A percentile compares a stretch with the other conserved stretches of the same genome.
These are phyloP conservation scores for Pseudogymnoascus sp. DNA, from an alignment of 2,329 filamentous ascomycete species.

Conservation along the genomic window DNA sequence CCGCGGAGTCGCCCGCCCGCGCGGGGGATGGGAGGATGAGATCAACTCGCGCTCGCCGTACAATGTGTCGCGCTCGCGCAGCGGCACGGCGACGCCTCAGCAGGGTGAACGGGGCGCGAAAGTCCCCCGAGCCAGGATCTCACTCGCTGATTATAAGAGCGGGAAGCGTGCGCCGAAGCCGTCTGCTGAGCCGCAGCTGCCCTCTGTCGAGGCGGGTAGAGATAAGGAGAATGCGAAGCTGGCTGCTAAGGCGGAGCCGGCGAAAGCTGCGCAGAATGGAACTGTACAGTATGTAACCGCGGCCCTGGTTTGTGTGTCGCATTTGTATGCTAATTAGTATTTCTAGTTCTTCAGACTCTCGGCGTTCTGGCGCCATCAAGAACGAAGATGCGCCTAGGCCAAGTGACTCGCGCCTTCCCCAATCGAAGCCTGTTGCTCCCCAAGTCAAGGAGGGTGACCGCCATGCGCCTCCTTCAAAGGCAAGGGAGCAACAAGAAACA, in stretches of 20 bases:
- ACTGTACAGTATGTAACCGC: background rate
- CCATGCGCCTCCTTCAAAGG: slow-evolving; percentile 12
- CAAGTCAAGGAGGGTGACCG: background rate
- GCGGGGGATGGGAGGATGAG: slow-evolving; percentile 22
- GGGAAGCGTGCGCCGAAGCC: slow-evolving; percentile 7
- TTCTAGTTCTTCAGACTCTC: background rate
- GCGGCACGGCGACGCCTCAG: slow-evolving; percentile 26
- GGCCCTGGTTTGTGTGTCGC: background rate
- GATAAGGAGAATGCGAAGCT: background rate
- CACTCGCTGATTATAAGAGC: slow-evolving; percentile 27
- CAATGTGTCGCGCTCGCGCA: slow-evolving; percentile 20
- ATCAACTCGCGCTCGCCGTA: slow-evolving; percentile 19
- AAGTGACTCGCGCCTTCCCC: background rate
- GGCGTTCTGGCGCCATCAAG: background rate
- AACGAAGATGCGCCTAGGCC: background rate
- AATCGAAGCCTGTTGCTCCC: background rate
- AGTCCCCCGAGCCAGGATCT: slow-evolving; percentile 25
- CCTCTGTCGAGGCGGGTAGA: background rate
- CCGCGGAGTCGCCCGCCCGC: slow-evolving; percentile 2
- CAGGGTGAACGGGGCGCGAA: slow-evolving; percentile 19
- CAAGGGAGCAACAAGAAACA: slow-evolving; percentile 13
- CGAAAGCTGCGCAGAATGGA: background rate
- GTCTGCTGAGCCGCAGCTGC: background rate
- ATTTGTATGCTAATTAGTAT: background rate
- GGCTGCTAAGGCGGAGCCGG: background rate